Conservation (phyloP, 2,329 filamentous ascomycete genomes). For the Pezicula rhizophila region DNA sequence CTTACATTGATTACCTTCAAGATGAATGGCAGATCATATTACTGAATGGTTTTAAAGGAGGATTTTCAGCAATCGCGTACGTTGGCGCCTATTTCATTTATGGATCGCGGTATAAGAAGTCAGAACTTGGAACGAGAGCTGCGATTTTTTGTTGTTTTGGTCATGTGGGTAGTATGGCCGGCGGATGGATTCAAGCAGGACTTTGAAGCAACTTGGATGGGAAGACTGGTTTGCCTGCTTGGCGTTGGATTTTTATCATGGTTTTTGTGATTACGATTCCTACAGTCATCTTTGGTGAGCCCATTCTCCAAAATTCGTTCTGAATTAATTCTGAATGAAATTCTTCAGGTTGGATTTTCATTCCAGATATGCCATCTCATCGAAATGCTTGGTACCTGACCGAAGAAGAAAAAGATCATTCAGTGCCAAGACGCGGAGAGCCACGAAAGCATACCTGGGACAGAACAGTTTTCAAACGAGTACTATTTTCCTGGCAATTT, state of each 20-base stretch:
- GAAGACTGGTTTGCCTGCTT: conserved; percentile 31
- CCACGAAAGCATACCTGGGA: conserved; percentile 14
- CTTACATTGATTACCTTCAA: conserved; percentile 37
- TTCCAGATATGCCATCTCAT: conserved; percentile 36
- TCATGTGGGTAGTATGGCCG: conserved; percentile 37
- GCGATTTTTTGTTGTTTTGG: conserved; percentile 37
- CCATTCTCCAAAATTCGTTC: not conserved
- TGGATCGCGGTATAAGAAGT: conserved; percentile 38
- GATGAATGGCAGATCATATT: conserved; percentile 38
- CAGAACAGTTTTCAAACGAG: conserved; percentile 8
- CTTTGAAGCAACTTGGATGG: conserved; percentile 31
- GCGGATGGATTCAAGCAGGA: conserved; percentile 39
- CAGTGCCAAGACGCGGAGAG: conserved; percentile 30
- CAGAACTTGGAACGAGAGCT: conserved; percentile 35
- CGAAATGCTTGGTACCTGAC: conserved; percentile 35
- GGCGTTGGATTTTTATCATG: conserved; percentile 38
- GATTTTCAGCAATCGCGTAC: conserved; percentile 37
- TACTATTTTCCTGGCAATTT: conserved; percentile 38
- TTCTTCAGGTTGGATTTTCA: conserved; percentile 34
- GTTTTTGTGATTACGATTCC: conserved; percentile 37
- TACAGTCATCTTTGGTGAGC: conserved; percentile 32
- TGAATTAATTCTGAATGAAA: not conserved
- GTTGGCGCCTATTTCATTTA: conserved; percentile 39
- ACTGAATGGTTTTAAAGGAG: conserved; percentile 38
- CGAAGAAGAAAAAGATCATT: conserved; percentile 30